Percentiles rank a stretch among this genome's conserved stretches.
Evolutionary conservation across 768 basidiomycete species (phyloP).

Genomic region (Lentinula lateritia): DNA sequence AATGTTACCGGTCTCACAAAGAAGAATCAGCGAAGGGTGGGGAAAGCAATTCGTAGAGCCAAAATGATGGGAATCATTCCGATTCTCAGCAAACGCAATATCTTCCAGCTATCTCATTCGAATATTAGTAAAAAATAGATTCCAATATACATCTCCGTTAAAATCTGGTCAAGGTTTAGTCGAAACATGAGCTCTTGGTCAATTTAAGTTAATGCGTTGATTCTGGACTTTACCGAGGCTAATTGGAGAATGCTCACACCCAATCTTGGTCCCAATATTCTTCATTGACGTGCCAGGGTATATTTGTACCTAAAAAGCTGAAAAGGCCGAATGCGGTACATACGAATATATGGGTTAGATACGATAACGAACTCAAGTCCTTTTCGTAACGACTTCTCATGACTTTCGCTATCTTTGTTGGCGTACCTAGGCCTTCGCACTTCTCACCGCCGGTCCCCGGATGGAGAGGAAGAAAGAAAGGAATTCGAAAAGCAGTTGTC

Average conservation of each 20-base stretch:
- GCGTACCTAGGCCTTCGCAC: too few species aligned
- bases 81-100: conserved; percentile 29
- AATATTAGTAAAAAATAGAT: background rate
- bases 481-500: too few species aligned
- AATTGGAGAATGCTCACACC: background rate
- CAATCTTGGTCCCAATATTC: background rate
- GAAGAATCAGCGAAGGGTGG: conserved; percentile 72
- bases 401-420: too few species aligned
- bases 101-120: background rate
- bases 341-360: too few species aligned
- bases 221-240: background rate
- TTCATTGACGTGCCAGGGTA: background rate
- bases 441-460: too few species aligned
- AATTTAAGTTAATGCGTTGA: background rate
- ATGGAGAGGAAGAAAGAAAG: too few species aligned
- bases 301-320: background rate
- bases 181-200: background rate
- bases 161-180: background rate
- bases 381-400: too few species aligned
- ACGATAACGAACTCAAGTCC: too few species aligned
- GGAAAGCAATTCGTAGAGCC: conserved; percentile 82
- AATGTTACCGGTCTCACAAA: conserved; percentile 67
- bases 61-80: conserved; percentile 90
- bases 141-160: background rate
- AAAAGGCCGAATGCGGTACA: too few species aligned